Evolutionary conservation across 495 filamentous ascomycete species (phyloP).

Genomic region (Parachaetomium inaequale): DNA sequence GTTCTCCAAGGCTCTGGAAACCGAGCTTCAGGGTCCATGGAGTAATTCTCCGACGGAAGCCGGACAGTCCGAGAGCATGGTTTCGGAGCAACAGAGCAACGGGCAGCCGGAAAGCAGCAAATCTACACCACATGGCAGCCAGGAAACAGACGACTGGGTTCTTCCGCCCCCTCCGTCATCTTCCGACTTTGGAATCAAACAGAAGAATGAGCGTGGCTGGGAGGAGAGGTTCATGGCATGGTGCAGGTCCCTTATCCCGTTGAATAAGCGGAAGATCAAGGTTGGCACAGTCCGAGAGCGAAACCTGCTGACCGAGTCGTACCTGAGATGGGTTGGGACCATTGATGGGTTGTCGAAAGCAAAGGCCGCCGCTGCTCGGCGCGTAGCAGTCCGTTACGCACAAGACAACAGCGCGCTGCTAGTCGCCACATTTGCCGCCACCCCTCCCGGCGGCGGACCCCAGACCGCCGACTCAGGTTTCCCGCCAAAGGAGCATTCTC

Average conservation of each 20-base stretch:
- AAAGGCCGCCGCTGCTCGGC: constrained; percentile 16
- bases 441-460: not conserved
- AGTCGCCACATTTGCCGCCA: not conserved
- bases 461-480: not conserved
- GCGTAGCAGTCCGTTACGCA: constrained; percentile 15
- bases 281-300: not conserved
- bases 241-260: constrained; percentile 18
- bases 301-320: constrained; percentile 6
- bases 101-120: not conserved
- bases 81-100: not conserved
- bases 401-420: constrained; percentile 8
- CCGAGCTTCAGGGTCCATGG: not conserved
- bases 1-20: constrained; percentile 1
- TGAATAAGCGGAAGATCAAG: constrained; percentile 19
- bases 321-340: constrained; percentile 21
- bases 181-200: constrained; percentile 8
- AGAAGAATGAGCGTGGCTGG: constrained; percentile 18
- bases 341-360: constrained; percentile 18
- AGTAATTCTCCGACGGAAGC: not conserved
- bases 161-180: constrained; percentile 10
- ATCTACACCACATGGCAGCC: not conserved
- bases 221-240: constrained; percentile 21
- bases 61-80: not conserved
- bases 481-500: not conserved
- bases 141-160: constrained; percentile 13